Evolutionary conservation across 805 yeast species (phyloP), one percentile per base, ranked within the genome.

Genomic region (Metschnikowia dekortorum): DNA sequence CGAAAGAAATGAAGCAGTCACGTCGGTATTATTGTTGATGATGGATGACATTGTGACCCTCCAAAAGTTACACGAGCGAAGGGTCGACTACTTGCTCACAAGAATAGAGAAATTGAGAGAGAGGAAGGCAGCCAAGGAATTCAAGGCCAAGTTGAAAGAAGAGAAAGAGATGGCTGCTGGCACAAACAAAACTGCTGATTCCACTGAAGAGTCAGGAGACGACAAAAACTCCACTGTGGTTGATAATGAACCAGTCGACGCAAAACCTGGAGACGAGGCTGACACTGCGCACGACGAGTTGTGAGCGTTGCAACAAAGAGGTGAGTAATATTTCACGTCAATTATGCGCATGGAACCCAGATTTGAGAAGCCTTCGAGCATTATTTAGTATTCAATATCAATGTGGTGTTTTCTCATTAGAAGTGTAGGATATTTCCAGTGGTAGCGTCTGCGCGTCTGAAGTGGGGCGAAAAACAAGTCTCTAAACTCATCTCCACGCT

Each of bases 101-200:
- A 69, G 66, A 48, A 61, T 64, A 40, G 64, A 64, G 6, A 64
- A 58, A 28, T 61, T 71, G 44, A 40, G 61, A 29, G 65, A 61
- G 39, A 70, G 74, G 56, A 66, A 64, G 48, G 50, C 52, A 10
- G 67, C 65, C 49, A 67, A 64, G 51, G 73, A 70, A 49, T 55
- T 59, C 37, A 68, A 69, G 55, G 64, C 64, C 39, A 65, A 66
- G 55, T 51, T 66, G 49, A 72, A 64, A 51, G 61, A 65, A 46
- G 53, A 56, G 48, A 53, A 50, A 39, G 60, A 62, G 42, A 57
- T 58, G 34, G 60, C 58, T n/a, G 39, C 46, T 1, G 39, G 40
- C 16, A 33, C 26, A 14, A 44, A 44, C 40, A 26, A 35, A 10
- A 44, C 46, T 14, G 40, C 26, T 16, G 39, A 28, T 14, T 41